Base-by-base conservation (phyloP, 805 yeast species). In the Naumovozyma baii region DNA sequence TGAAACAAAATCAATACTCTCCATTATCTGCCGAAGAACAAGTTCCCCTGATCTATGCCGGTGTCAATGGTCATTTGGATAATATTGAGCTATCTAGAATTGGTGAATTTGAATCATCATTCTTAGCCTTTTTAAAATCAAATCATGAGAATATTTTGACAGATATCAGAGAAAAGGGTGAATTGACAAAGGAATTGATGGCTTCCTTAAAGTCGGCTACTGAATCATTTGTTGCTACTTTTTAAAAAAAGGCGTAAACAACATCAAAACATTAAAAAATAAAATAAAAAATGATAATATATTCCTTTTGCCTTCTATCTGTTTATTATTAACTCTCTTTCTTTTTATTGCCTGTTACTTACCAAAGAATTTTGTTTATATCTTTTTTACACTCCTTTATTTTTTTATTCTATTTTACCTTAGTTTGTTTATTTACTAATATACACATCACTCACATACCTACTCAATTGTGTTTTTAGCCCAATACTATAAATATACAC, bases 1-100 rank as follows among this genome's bases (percentile, higher is more conserved):
- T 92, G 71, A 88, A 90, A 76, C 99, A 92, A 79, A 83, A 80
- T 71, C 99, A 92, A 79, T 86, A 80, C 79, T 62, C 82, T 61
- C 99, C 99, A 69, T 74, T 90, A 66, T 82, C 95, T 67, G 94
- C 97, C 63, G 96, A 92, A 74, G 96, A 90, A 74, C 96, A 87
- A 77, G 98, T 94, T 51, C 98, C 98, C 67, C 74, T 87, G 67
- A 87, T 92, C 67, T 92, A 69, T 79, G 98, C 97, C 53, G 99
- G 99, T 90, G 98, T 94, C 64, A 88, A 90, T 81, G 99, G 99
- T 80, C 87, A 64, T 88, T 81, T 92, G 66, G 99, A 92, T 69
- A 63, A 70, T 57, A 64, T 92, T 59, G 83, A 92, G 55, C 72
- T 90, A 55, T 78, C 80, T 66, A 83, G 85, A 71, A 78, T 92